These are phyloP conservation scores for Mycena crocata DNA, from an alignment of 768 basidiomycete genomes.

Conservation along the genomic window DNA sequence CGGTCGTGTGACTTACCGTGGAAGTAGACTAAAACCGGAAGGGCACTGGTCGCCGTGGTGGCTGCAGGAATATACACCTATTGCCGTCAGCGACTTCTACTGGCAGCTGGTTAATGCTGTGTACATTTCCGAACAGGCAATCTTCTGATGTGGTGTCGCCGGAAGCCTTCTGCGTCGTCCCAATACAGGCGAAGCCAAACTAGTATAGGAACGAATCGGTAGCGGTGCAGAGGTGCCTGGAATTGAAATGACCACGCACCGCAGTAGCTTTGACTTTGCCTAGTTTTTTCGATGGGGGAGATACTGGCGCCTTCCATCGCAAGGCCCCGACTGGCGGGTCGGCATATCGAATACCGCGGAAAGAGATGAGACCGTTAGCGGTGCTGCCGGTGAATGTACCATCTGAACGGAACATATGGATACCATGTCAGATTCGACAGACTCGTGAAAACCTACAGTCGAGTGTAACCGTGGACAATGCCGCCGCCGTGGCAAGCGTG, in stretches of 20 bases:
- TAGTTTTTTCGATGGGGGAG: constrained; percentile 48
- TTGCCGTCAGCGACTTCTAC: too few relatives aligned
- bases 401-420: constrained; percentile 41
- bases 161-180: constrained; percentile 43
- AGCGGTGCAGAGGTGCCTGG: not conserved
- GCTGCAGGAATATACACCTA: constrained; percentile 51
- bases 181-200: constrained; percentile 51
- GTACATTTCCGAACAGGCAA: constrained; percentile 57
- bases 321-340: constrained; percentile 55
- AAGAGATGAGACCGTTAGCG: constrained; percentile 48
- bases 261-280: constrained; percentile 50
- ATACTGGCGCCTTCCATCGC: constrained; percentile 53
- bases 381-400: constrained; percentile 53
- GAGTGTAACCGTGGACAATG: constrained; percentile 31
- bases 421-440: not conserved
- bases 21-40: constrained; percentile 56
- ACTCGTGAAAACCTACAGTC: constrained; percentile 36
- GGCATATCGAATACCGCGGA: constrained; percentile 55
- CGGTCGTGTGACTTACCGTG: constrained; percentile 44
- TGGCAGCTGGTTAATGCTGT: not conserved
- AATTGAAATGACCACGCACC: constrained; percentile 35
- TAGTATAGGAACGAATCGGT: constrained; percentile 28
- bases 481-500: constrained; percentile 1
- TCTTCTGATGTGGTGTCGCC: constrained; percentile 51
- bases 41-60: constrained; percentile 34